Base-by-base conservation (phyloP, 352 stramenopile species). In the Globisporangium ultimum region DNA sequence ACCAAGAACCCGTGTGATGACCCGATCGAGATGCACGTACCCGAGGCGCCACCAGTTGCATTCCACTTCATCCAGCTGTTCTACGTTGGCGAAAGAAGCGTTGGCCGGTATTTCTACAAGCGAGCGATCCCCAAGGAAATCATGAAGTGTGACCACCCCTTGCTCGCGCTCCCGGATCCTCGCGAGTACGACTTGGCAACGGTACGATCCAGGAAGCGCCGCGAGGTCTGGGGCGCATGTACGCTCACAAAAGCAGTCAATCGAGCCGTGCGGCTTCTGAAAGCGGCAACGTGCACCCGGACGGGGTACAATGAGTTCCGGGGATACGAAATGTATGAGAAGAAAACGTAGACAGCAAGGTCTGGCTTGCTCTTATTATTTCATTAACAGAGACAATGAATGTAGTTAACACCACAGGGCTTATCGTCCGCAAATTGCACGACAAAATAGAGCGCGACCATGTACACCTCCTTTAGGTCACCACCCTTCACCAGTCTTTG, bases 41-140 rank as follows among this genome's bases (percentile, higher is more conserved):
- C 67, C 3, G 45, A 20, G 0, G 52, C 60, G 15, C 63, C 67
- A 41, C 67, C 67, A 1, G 46, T 70, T 13, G 55, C 48, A 10
- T n/a, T 74, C 5, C 67, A 74, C 48, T 74, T 59, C 60, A 69
- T 45, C 60, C 63, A 74, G 36, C 20, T 41, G 2, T 41, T 60
- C 22, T n/a, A 66, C 15, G 54, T 49, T 15, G 42, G 51, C 32
- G 28, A 58, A 9, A 51, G 24, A 14, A 36, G 28, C 28, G 7
- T 36, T 36, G 13, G 40, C 13, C 40, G 40, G 40, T 61, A 57
- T 21, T 65, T 58, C 58, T 55, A 54, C 50, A 68, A 64, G 62
- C 47, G 52, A 21, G 28, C n/a, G 9, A 14, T 70, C 15, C 58
- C 63, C 1, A 24, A 28, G 2, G 61, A 55, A 5, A 38, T 68